These are phyloP conservation scores for Leucosporidium creatinivorum DNA, from an alignment of 768 basidiomycete species.

Conservation along the genomic window DNA sequence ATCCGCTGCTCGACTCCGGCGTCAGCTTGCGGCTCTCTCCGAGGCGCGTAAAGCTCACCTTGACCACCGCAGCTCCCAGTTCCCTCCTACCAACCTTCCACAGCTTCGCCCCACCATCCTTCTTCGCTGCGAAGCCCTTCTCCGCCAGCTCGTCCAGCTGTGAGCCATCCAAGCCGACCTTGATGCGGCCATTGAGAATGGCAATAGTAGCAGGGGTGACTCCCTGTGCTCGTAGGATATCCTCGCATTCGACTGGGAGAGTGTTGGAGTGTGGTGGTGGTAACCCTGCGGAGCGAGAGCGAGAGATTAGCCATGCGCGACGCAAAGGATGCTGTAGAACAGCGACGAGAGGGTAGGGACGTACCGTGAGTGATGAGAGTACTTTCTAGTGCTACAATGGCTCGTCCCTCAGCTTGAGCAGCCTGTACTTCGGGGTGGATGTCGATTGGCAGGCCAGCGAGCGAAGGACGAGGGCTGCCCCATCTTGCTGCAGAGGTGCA, in stretches of 20 bases:
- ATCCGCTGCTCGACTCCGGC: conserved; percentile 5
- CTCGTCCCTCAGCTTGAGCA: conserved; percentile 57
- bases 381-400: conserved; percentile 85
- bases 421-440: conserved; percentile 76
- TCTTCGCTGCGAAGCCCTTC: conserved; percentile 42
- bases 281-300: conserved; percentile 11
- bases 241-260: conserved; percentile 30
- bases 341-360: background rate
- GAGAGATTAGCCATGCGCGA: background rate
- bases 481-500: background rate
- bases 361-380: conserved; percentile 79
- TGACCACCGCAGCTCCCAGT: conserved; percentile 64
- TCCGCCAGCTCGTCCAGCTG: conserved; percentile 65
- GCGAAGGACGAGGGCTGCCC: background rate
- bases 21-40: background rate
- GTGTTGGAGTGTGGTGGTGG: conserved; percentile 27
- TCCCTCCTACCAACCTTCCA: conserved; percentile 65
- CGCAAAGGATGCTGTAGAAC: background rate
- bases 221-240: conserved; percentile 51
- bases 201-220: conserved; percentile 88
- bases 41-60: conserved; percentile 44
- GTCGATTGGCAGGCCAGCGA: conserved; percentile 48
- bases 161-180: conserved; percentile 63
- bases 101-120: conserved; percentile 43
- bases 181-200: conserved; percentile 70